A percentile compares a stretch with the other conserved stretches of the same genome.
Evolutionary conservation across 2,329 filamentous ascomycete genomes (phyloP).

Genomic region (Drechslerella coelobrocha): DNA sequence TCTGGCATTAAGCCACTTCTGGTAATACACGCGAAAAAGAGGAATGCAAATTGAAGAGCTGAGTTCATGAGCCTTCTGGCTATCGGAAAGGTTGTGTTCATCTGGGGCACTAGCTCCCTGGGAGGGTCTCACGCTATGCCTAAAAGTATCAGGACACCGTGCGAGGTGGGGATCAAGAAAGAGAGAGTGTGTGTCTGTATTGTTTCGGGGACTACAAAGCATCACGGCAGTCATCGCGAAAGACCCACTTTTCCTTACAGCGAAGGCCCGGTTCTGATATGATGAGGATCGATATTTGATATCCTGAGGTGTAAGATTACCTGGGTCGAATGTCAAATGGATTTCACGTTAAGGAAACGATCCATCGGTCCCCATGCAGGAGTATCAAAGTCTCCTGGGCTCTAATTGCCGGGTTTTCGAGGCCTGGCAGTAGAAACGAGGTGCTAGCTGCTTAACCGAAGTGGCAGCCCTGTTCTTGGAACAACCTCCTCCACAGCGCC

Average conservation of each 20-base stretch:
- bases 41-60: conserved; percentile 30
- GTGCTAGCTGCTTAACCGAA: conserved; percentile 33
- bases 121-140: not conserved
- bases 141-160: not conserved
- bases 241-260: conserved; percentile 14
- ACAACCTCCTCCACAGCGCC: too few species aligned
- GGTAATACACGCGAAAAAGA: conserved; percentile 4
- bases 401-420: conserved; percentile 10
- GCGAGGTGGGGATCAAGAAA: not conserved
- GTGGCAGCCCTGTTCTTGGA: conserved; percentile 17
- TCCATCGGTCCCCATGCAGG: conserved; percentile 27
- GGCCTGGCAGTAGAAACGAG: conserved; percentile 21
- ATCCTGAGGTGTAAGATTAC: conserved; percentile 6
- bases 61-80: too few species aligned
- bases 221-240: conserved; percentile 21
- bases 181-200: not conserved
- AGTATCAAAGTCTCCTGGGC: conserved; percentile 17
- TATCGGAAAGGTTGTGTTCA: too few species aligned
- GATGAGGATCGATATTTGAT: conserved; percentile 29
- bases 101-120: not conserved
- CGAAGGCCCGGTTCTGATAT: conserved; percentile 15
- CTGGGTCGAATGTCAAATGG: conserved; percentile 1
- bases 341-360: conserved; percentile 9
- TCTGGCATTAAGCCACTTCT: conserved; percentile 18
- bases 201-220: not conserved